These are phyloP conservation scores for Phyllosticta paracitricarpa DNA, from an alignment of 2,329 filamentous ascomycete species.

Conservation along the genomic window DNA sequence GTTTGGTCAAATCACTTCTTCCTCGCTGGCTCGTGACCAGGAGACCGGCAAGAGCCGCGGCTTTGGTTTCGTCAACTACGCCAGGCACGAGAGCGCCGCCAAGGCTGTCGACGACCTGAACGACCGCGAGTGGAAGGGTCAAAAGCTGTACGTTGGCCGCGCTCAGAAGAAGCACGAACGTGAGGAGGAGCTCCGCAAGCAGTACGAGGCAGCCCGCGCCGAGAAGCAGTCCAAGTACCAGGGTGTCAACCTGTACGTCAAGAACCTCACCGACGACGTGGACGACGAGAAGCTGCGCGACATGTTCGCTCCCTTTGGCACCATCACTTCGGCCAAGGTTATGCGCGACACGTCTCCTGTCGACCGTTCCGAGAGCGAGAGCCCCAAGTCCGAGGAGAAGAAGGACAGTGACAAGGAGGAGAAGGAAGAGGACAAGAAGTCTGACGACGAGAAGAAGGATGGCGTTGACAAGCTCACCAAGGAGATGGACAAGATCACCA, in stretches of 20 bases:
- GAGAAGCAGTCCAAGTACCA: constrained; percentile 99
- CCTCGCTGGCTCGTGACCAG: constrained; percentile 77
- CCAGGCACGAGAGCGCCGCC: constrained; percentile 76
- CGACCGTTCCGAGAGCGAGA: constrained; percentile 38
- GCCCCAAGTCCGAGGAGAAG: constrained; percentile 37
- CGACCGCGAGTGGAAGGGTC: constrained; percentile 80
- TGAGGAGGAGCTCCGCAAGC: constrained; percentile 97
- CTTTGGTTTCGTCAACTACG: constrained; percentile 94
- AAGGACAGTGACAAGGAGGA: constrained; percentile 43
- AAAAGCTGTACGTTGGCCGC: constrained; percentile 95
- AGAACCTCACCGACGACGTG: constrained; percentile 94
- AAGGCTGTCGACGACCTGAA: constrained; percentile 88
- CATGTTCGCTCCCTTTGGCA: constrained; percentile 83
- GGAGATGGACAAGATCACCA: constrained; percentile 43
- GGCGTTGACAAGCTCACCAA: constrained; percentile 30
- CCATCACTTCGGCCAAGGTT: constrained; percentile 97
- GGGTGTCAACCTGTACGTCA: constrained; percentile 98
- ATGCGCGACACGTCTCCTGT: constrained; percentile 71
- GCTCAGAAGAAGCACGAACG: constrained; percentile 99
- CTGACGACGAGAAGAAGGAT: constrained; percentile 51
- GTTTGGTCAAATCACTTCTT: constrained; percentile 90
- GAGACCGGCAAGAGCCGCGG: constrained; percentile 85
- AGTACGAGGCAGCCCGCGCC: constrained; percentile 92
- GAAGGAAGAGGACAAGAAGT: constrained; percentile 47
- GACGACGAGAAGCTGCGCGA: constrained; percentile 96